Conservation (phyloP, 73 alveolate genomes). For the Tetrahymena malaccensis region DNA sequence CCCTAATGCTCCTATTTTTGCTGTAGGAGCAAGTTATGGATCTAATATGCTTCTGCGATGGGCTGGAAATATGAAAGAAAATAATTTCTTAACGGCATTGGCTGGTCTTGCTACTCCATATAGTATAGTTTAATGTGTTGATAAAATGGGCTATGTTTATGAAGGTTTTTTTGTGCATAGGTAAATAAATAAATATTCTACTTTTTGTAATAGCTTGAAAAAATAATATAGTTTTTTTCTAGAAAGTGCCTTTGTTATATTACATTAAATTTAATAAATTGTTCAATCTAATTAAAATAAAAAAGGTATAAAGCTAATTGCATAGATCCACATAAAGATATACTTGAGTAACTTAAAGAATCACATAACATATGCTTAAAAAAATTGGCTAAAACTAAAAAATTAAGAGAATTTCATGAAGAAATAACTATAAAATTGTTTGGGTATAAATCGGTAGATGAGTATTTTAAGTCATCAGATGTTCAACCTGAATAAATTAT, state of each 20-base stretch:
- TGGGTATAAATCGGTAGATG: conserved; percentile 19
- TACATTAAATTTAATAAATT: background rate
- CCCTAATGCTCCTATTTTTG: background rate
- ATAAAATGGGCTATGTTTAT: background rate
- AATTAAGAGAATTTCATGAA: conserved; percentile 32
- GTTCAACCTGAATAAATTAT: background rate
- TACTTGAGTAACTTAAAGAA: conserved; percentile 14
- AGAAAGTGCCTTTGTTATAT: background rate
- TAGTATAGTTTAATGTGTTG: background rate
- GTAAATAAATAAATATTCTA: background rate
- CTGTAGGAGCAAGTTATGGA: background rate
- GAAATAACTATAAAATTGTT: conserved; percentile 21
- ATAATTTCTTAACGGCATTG: background rate
- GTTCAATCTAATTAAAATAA: background rate
- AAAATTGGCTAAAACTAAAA: conserved; percentile 9
- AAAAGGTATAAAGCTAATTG: background rate
- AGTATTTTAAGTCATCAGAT: background rate
- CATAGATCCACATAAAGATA: conserved; percentile 5
- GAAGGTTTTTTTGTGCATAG: background rate
- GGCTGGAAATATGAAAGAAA: background rate
- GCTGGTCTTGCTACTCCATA: conserved; percentile 1
- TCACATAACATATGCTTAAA: conserved; percentile 9
- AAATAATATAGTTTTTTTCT: background rate
- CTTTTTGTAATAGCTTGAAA: background rate
- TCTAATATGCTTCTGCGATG: background rate